phyloP scores from a whole-genome alignment of 352 stramenopile species.

The Pythium rhizo-oryzae region DNA sequence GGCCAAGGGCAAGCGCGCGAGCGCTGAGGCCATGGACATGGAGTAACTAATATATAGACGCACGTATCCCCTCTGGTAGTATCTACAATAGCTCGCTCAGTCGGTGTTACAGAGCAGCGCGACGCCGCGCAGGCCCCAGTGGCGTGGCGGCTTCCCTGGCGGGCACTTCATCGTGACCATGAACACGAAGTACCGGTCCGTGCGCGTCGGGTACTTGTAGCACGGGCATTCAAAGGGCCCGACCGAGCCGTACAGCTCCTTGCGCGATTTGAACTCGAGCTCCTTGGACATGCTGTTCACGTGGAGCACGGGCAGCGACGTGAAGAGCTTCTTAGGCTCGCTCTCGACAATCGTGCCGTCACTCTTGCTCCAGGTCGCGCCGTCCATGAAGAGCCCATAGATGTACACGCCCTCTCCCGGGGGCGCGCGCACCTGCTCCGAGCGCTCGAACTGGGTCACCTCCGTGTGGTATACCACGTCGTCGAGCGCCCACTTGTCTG shows the following conservation, averaged over 20 bases:
- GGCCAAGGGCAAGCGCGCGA: conserved; percentile 13
- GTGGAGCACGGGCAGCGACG: conserved; percentile 94
- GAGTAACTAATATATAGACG: conserved; percentile 26
- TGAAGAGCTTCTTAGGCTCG: conserved; percentile 97
- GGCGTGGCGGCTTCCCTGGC: conserved; percentile 86
- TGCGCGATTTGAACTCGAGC: conserved; percentile 91
- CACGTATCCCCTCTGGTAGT: not conserved
- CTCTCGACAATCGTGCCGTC: conserved; percentile 95
- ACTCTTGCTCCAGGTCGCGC: conserved; percentile 94
- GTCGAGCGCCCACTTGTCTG: conserved; percentile 97
- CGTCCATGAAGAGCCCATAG: conserved; percentile 97
- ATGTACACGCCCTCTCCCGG: conserved; percentile 97
- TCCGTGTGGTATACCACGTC: conserved; percentile 98
- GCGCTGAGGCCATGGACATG: conserved; percentile 29
- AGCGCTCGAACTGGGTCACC: conserved; percentile 93
- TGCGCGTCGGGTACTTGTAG: conserved; percentile 97
- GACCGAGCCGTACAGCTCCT: conserved; percentile 91
- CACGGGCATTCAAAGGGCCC: conserved; percentile 95
- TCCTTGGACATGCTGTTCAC: conserved; percentile 96
- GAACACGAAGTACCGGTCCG: conserved; percentile 97
- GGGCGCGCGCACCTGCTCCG: conserved; percentile 88
- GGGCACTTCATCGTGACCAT: conserved; percentile 94
- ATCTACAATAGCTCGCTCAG: conserved; percentile 25
- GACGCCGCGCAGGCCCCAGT: conserved; percentile 95
- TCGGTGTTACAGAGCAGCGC: conserved; percentile 96